Evolutionary conservation across 164 flowering plant genomes (phyloP).

Genomic region (Paratinospora sagittata): DNA sequence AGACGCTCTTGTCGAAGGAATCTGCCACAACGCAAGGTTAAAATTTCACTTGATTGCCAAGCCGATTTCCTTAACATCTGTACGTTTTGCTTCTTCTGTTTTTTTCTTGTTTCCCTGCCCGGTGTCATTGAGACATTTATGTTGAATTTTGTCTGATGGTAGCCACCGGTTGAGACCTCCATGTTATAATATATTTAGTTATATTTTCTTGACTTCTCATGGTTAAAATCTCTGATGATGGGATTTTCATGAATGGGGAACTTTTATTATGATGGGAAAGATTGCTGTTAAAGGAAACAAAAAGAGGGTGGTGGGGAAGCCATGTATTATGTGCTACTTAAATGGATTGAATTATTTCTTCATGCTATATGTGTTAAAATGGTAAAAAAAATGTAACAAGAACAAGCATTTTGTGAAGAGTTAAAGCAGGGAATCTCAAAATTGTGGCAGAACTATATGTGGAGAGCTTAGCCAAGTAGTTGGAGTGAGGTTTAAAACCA

Average conservation of each 20-base stretch:
- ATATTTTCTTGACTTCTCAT: not conserved
- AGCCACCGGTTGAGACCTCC: not conserved
- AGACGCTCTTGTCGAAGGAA: conserved; percentile 30
- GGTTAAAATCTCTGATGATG: not conserved
- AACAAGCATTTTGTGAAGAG: no score
- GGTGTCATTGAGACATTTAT: not conserved
- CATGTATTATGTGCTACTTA: no score
- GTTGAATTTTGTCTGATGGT: not conserved
- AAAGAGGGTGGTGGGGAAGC: no score
- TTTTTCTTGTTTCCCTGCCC: not conserved
- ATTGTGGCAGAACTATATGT: no score
- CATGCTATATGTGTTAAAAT: no score
- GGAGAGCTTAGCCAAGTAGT: no score
- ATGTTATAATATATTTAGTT: not conserved
- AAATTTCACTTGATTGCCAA: not conserved
- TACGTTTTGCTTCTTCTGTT: not conserved
- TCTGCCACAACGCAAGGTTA: conserved; percentile 7
- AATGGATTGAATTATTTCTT: no score
- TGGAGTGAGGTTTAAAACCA: no score
- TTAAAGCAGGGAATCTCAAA: no score
- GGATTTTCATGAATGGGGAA: not conserved
- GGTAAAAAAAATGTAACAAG: no score
- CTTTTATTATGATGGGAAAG: no score
- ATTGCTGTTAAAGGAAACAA: no score
- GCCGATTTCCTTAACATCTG: not conserved